A percentile compares a stretch with the other conserved stretches of the same genome.
Conservation (phyloP, 73 alveolate genomes). For the Tetrahymena thermophila region DNA sequence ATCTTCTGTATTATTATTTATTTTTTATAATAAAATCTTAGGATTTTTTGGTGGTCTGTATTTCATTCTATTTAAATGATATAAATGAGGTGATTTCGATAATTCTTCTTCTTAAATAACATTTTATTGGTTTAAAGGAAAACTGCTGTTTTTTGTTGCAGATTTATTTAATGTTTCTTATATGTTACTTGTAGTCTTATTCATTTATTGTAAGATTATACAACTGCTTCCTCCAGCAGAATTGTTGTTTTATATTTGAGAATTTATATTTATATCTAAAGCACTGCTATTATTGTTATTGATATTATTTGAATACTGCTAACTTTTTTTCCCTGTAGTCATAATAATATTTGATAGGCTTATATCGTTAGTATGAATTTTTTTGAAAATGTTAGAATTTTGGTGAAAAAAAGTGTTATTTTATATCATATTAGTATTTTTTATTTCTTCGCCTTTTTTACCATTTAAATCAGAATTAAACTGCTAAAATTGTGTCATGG, state of each 20-base stretch:
- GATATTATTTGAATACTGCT: neutral
- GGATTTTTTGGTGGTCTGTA: neutral
- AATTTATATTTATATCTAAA: neutral
- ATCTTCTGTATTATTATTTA: neutral
- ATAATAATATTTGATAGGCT: neutral
- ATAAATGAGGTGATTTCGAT: neutral
- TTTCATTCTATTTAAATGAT: neutral
- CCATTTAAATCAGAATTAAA: neutral
- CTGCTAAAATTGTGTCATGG: neutral
- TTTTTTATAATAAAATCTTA: neutral
- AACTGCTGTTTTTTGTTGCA: neutral
- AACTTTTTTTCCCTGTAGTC: neutral
- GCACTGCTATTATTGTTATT: neutral
- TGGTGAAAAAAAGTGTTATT: neutral
- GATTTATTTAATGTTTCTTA: neutral
- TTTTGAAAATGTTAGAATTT: neutral
- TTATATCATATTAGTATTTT: neutral
- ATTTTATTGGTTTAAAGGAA: neutral
- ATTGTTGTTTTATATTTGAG: neutral
- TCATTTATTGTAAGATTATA: neutral
- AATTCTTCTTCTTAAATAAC: neutral
- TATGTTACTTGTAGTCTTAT: neutral
- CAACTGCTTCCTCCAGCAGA: neutral
- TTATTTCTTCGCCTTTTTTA: neutral
- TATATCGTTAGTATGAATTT: neutral